These are phyloP conservation scores for Kitagawia praeruptora DNA, from an alignment of 129 eudicot genomes.

Conservation along the genomic window DNA sequence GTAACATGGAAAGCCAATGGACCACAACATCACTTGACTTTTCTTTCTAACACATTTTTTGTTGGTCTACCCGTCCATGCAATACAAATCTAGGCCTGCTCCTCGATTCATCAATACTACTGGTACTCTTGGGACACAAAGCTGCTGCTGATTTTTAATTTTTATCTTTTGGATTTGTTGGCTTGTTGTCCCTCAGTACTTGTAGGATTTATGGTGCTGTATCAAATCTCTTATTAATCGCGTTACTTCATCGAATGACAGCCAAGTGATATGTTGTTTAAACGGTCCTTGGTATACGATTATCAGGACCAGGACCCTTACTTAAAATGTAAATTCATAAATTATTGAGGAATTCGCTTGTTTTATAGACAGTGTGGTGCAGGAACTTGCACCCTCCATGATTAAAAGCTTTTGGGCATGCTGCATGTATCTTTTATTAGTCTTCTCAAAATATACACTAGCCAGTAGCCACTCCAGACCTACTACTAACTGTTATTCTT, in stretches of 20 bases:
- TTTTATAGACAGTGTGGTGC: no score
- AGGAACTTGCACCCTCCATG: background rate
- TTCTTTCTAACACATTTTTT: background rate
- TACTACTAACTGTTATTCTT: background rate
- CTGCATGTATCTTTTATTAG: background rate
- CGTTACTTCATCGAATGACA: no score
- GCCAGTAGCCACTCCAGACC: conserved; percentile 3
- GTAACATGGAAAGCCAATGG: conserved; percentile 10
- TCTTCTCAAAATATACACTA: conserved; percentile 6
- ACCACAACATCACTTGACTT: background rate
- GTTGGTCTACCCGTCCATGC: background rate
- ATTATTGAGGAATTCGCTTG: background rate
- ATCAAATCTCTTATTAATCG: background rate
- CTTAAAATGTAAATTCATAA: no score
- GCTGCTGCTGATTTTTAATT: background rate
- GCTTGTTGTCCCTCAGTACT: background rate
- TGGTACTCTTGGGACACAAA: background rate
- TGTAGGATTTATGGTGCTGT: background rate
- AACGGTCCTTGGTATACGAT: no score
- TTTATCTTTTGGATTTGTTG: background rate
- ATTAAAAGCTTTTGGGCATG: background rate
- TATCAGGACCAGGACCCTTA: no score
- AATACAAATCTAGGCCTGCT: background rate
- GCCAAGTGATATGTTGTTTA: no score
- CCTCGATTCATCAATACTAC: background rate